A percentile compares a stretch with the other conserved stretches of the same genome.
These are phyloP conservation scores for Casaregolazyma suthepensis DNA, from an alignment of 1,139 yeast species.

Conservation along the genomic window DNA sequence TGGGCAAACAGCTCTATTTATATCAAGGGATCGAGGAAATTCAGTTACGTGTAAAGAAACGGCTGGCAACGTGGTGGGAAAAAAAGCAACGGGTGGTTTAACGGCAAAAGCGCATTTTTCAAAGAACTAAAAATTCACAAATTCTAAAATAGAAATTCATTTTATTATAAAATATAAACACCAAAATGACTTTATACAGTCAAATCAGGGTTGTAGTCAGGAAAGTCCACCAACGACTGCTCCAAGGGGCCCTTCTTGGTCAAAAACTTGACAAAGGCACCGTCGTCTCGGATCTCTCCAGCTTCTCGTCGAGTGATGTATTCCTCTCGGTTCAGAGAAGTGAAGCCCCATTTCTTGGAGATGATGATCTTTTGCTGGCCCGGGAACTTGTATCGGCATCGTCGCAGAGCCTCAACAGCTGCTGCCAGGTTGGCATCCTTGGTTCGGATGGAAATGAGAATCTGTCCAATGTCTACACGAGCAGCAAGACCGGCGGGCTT, in stretches of 20 bases:
- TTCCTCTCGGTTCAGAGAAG: constrained; percentile 96
- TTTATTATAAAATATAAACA: not conserved
- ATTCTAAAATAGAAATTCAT: not conserved
- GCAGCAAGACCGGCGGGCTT: constrained; percentile 99
- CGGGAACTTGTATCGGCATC: constrained; percentile 99
- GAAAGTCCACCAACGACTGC: constrained; percentile 90
- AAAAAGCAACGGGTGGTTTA: not conserved
- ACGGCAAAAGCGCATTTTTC: too few species aligned
- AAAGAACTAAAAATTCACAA: too few species aligned
- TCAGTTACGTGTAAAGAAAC: not conserved
- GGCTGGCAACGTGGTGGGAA: not conserved
- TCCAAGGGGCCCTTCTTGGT: constrained; percentile 94
- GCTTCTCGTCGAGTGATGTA: constrained; percentile 89
- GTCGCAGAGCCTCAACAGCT: constrained; percentile 98
- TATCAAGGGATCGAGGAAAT: not conserved
- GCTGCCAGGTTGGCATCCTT: constrained; percentile 96
- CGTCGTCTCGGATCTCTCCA: constrained; percentile 98
- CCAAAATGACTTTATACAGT: constrained; percentile 22
- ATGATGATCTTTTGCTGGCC: constrained; percentile 99
- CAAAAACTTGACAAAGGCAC: constrained; percentile 99
- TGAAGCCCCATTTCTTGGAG: constrained; percentile 99
- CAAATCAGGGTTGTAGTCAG: constrained; percentile 56
- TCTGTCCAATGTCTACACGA: constrained; percentile 98
- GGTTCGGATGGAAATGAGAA: constrained; percentile 97
- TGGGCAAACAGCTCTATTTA: not conserved